Conservation (phyloP, 2,329 filamentous ascomycete genomes). For the Diplodia intermedia region DNA sequence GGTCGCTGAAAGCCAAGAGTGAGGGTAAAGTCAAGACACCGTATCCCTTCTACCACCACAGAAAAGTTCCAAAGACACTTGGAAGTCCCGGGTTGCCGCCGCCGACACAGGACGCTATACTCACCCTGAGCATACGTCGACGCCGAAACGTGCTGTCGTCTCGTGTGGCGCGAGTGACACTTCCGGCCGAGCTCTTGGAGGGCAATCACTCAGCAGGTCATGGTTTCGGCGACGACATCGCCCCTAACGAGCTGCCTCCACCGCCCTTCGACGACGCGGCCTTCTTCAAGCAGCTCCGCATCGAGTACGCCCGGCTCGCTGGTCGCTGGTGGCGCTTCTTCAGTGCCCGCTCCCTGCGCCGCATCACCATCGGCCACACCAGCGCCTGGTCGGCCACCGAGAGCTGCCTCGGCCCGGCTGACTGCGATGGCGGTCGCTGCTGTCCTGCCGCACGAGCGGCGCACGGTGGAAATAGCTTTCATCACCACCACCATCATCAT, state of each 20-base stretch:
- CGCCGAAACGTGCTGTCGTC: conserved; percentile 8
- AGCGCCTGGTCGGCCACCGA: conserved; percentile 23
- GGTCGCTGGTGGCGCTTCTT: conserved; percentile 31
- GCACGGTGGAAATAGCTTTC: not conserved
- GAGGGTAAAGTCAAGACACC: conserved; percentile 24
- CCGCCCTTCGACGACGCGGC: conserved; percentile 22
- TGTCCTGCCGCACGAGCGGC: conserved; percentile 17
- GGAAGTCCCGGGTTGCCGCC: conserved; percentile 3
- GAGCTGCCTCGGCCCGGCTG: not conserved
- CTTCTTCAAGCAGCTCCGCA: conserved; percentile 25
- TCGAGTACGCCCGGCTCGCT: conserved; percentile 27
- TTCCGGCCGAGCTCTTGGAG: conserved; percentile 15
- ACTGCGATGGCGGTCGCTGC: conserved; percentile 13
- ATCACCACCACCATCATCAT: not conserved
- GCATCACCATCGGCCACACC: conserved; percentile 30
- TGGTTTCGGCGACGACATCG: not conserved
- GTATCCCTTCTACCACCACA: conserved; percentile 30
- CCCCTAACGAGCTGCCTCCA: conserved; percentile 5
- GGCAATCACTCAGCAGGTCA: not conserved
- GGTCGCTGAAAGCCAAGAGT: not conserved
- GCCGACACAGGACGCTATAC: not conserved
- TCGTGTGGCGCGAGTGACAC: conserved; percentile 24
- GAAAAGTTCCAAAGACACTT: conserved; percentile 18
- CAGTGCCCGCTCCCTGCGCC: conserved; percentile 26
- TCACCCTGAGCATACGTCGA: conserved; percentile 26